Base-by-base conservation (phyloP, 768 basidiomycete genomes). In the Naematelia aurantialba region DNA sequence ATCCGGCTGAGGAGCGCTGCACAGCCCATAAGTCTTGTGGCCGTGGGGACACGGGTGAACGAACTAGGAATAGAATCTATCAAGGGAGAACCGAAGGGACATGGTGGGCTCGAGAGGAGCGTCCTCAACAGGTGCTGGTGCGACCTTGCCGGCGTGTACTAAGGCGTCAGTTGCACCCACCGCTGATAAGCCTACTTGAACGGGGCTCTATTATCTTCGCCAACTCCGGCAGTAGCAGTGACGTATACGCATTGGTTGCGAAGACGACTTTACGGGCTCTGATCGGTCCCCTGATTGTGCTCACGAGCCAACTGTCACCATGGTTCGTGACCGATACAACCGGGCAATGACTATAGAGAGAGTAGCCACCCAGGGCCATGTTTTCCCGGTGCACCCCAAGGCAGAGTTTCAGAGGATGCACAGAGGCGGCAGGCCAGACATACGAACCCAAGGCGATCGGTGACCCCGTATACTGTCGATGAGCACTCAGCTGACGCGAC, bases 241-340 rank as follows among this genome's bases (percentile, higher is more conserved):
- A 83, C 11, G 85, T 83, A 61, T 93, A 92, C 0, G 80, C 92
- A 66, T 96, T 96, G 10, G 89, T 92, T 0, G 89, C 89, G 70
- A 92, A 89, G 2, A 96, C 79, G 46, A 94, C 82, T 59, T 85
- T 84, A n/a, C 80, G 75, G 62, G 87, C 85, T 2, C 71, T 46
- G 24, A 91, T 73, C 1, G 68, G 62, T 1, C 91, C 90, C n/a
- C 89, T 82, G 0, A 85, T 82, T 0, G 90, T 92, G 3, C 70
- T 65, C 11, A 88, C 73, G 0, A 69, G 69, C 86, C 86, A 89
- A 4, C 5, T 24, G 10, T 44, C 45, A 19, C 47, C 47, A 39
- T 57, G 58, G 45, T 26, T 26, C 4, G 48, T 60, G 31, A 58
- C 26, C 67, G 52, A 44, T 85, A 79, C 44, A 5, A 60, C 65